Percentiles rank a stretch among this genome's conserved stretches.
Evolutionary conservation across 139 green algal species (phyloP).

Genomic region (Volvox africanus): DNA sequence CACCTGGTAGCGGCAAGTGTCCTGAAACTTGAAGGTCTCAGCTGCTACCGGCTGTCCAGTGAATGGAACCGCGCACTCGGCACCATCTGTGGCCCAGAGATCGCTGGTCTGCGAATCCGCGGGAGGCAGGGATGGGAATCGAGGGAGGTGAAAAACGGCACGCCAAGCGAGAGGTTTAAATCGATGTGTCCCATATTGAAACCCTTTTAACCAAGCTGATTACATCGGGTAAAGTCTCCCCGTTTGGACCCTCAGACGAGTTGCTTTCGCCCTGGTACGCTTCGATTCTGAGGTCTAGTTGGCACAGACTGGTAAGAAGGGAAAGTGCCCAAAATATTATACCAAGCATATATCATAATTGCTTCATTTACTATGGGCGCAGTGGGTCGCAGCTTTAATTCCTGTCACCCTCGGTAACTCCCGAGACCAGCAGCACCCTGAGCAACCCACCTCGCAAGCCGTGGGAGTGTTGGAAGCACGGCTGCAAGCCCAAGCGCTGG

Average conservation of each 20-base stretch:
- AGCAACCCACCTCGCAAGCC: constrained; percentile 33
- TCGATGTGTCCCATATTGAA: too few species aligned
- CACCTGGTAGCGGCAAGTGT: constrained; percentile 17
- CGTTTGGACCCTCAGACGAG: too few species aligned
- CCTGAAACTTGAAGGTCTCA: neutral
- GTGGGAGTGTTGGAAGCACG: neutral
- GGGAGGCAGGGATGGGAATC: too few species aligned
- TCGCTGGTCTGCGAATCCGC: constrained; percentile 18
- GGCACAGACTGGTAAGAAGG: too few species aligned
- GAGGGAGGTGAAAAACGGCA: too few species aligned
- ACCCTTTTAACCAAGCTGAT: too few species aligned
- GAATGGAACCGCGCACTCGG: neutral
- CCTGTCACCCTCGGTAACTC: neutral
- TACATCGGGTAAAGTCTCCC: too few species aligned
- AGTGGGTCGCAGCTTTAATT: neutral
- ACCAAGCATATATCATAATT: too few species aligned
- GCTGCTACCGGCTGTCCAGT: neutral
- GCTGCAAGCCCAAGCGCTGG: constrained; percentile 29
- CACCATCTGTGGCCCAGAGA: constrained; percentile 3
- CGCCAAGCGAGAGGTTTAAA: too few species aligned
- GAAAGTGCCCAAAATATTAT: too few species aligned
- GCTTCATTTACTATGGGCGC: neutral
- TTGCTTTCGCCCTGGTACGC: too few species aligned
- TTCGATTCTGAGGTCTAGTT: too few species aligned
- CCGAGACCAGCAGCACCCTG: neutral